Evolutionary conservation across 1,284 basidiomycete species (phyloP), one percentile per base, ranked within the genome.

Genomic region (Sporisorium graminicola): DNA sequence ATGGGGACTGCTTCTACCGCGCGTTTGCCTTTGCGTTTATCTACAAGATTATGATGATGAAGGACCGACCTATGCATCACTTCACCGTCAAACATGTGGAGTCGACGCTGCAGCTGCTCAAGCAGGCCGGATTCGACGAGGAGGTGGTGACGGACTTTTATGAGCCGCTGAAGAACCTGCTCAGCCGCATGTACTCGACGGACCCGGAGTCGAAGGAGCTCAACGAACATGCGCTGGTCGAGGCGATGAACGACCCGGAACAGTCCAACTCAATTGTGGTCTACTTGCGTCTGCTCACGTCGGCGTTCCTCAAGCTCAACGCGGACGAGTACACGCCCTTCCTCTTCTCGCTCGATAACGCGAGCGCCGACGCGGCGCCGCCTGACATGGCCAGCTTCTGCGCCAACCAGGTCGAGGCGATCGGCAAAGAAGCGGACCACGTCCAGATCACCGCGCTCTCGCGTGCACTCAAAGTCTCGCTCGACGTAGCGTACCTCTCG

Each of bases 1-100:
- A 84, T 72, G 82, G 82, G 0, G 80, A 82, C 46, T 84, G 82
- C 67, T 84, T 84, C 71, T 82, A 83, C 61, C 72, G 82, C 12
- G 74, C 78, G 0, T 82, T 84, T 24, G 81, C 75, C 2, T 84
- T 82, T 55, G 77, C 78, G 2, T 81, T 78, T 27, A 62, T 83
- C 50, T 58, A 75, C 40, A 70, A 75, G 44, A 62, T 84, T 43
- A 57, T 82, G 24, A 60, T 46, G 29, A 71, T 76, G 65, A 69
- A 78, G 31, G 74, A 80, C 53, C 69, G 70, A 29, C 74, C 74
- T 13, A 65, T 79, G 65, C 72, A 77, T 50, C 68, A 78, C 22
- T 69, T 73, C 27, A 72, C 77, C 33, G 50, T 60, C 33, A 76
- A 80, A 40, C 80, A 80, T 35, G 64, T 82, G 8, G 77, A 81